Evolutionary conservation across 306 rosid species (phyloP), one percentile per base, ranked within the genome.

Genomic region (Alnus glutinosa): DNA sequence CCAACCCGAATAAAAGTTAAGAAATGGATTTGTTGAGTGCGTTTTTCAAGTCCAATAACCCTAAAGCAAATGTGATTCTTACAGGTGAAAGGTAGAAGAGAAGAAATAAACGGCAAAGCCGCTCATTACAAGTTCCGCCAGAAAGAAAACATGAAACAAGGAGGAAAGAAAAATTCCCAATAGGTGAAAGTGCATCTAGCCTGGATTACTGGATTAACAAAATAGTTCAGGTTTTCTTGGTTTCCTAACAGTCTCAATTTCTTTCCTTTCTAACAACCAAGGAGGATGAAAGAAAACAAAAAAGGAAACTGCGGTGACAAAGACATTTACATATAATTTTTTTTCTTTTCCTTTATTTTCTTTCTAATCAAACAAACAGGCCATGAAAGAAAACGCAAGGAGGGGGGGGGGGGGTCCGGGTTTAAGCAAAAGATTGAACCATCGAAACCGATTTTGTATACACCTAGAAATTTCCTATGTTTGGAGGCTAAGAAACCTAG

Each of bases 301-400:
- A 49, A 49, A 23, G 28, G 52, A 49, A 49, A 12, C 52, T 49
- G 52, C 52, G 11, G 52, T 49, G 52, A 12, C 52, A 9, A 10
- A 49, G 13, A 49, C 0, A 49, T 49, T 49, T 49, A 10, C 52
- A 49, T 49, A 49, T 48, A 48, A 2, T 7, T 48, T 48, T 10
- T 48, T 7, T 13, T 49, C 11, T 49, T 49, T 49, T 12, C 11
- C 52, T 49, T 49, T 12, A 49, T 49, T 49, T 9, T 49, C 52
- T 49, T 49, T 49, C 52, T 49, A 49, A 49, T 42, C 46, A 42
- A 4, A 42, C 46, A 42, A 42, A 42, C 46, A 42, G 46, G 5
- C 64, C 34, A 70, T 11, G 76, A 70, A 75, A 75, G 23, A 70
- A 62, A 37, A 34, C 10, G 19, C 37, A 18, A 46, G n/a, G 49